Base-by-base conservation (phyloP, 495 filamentous ascomycete species). In the Daldinia vernicosa region DNA sequence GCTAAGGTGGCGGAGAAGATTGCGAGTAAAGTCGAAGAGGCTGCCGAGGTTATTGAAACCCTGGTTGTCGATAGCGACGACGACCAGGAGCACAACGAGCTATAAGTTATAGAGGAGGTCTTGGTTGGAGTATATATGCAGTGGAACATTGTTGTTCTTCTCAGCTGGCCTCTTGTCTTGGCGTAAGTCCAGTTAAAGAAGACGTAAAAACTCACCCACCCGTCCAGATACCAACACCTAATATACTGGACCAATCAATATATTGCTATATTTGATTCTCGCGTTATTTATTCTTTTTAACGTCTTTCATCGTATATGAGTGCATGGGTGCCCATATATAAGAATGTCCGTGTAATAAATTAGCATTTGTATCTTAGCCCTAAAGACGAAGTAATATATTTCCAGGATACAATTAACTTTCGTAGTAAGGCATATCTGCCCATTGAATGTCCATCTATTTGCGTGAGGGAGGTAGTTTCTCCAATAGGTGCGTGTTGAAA, bases 21-120 rank as follows among this genome's bases (percentile, higher is more conserved):
- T 39, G 79, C 77, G 51, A 83, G 78, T 66, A 82, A 76, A 15
- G 80, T 79, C 9, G 75, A 69, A 35, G 82, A 81, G 66, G 84
- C 79, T 4, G 80, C 81, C 28, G 81, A 85, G 69, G 81, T 78
- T 8, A 77, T 77, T 47, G 81, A 81, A 70, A 82, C 81, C 11
- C 66, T 83, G 4, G 19, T 84, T 53, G 78, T 80, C 35, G 83
- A 87, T 57, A 83, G 82, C 32, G 84, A 87, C 57, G 84, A 86
- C 61, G 67, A 62, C 33, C 80, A 85, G 75, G 84, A 85, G 67
- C 84, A 86, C 72, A 83, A 84, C 68, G 85, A 87, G 70, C 81
- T 87, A 66, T 87, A 74, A 74, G 56, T 45, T 39, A 63, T 45
- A 40, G 35, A 55, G 4, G n/a, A 47, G 24, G 17, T 17, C 22